Base-by-base conservation (phyloP, 495 filamentous ascomycete genomes). In the Daldinia decipiens region DNA sequence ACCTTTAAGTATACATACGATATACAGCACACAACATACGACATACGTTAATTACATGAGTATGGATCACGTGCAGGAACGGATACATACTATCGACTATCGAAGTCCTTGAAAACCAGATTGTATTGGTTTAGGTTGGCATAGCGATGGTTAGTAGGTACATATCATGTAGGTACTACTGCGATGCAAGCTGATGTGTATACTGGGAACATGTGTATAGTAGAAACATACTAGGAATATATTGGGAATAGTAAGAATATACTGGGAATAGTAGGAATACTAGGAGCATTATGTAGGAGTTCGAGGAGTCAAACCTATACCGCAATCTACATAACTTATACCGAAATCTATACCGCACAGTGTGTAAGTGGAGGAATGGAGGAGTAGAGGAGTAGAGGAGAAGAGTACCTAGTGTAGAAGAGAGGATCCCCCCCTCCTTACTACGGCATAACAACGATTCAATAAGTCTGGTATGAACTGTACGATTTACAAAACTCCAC, bases 131-230 rank as follows among this genome's bases (percentile, higher is more conserved):
- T 51, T 62, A 53, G 45, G 57, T 73, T 73, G 59, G 65, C 58
- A 68, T 40, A 32, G 36, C 51, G 47, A 66, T 73, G 24, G 38
- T 17, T 29, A 31, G 29, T 36, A 56, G 53, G 31, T 17, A 59
- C 55, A 54, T 55, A 47, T 45, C 17, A 62, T 32, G 34, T 63
- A 53, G 60, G 38, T 53, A 52, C 65, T 73, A 73, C 70, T 68
- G 70, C 61, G 7, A 69, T 73, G 70, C 70, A 65, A 73, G 70
- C 65, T 73, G 70, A 73, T 73, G 70, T 73, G 70, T 73, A 66
- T 68, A 68, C 47, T 68, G n/a, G 31, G 54, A 38, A 47, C 8
- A 24, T 24, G 21, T 24, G 1, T 24, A 34, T 36, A 36, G 9
- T 13, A 36, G 32, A 47, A 38, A 45, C 8, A 34, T 11, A 27